phyloP scores from a whole-genome alignment of 169 alveolate genomes.

The Babesia ovis region DNA sequence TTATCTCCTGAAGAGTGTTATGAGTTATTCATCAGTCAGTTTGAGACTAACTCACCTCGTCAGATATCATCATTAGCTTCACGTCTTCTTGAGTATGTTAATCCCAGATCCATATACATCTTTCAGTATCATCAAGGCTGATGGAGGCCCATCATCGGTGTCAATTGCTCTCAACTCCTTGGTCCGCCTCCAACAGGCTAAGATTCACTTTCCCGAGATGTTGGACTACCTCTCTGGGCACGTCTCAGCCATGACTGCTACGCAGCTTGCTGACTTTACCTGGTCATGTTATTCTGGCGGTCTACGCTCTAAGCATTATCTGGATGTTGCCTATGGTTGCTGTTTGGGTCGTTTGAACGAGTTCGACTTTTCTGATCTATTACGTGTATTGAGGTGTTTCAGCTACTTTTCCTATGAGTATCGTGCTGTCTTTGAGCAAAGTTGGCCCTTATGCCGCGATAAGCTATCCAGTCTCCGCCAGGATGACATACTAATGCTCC shows the following conservation, averaged over 20 bases:
- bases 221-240: slow-evolving; percentile 41
- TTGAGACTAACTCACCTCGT: slow-evolving; percentile 24
- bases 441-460: slow-evolving; percentile 1
- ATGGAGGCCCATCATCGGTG: not conserved
- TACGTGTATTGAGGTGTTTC: slow-evolving; percentile 48
- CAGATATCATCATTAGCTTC: slow-evolving; percentile 27
- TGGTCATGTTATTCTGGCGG: slow-evolving; percentile 41
- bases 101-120: not conserved
- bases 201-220: slow-evolving; percentile 40
- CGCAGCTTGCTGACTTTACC: slow-evolving; percentile 55
- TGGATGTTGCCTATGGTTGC: slow-evolving; percentile 45
- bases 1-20: slow-evolving; percentile 13
- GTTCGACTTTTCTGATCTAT: slow-evolving; percentile 19
- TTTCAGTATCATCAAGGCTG: slow-evolving; percentile 14
- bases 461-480: slow-evolving; percentile 27
- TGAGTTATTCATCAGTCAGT: slow-evolving; percentile 29
- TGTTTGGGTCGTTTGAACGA: slow-evolving; percentile 41
- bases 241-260: slow-evolving; percentile 9
- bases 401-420: slow-evolving; percentile 63
- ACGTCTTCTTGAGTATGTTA: slow-evolving; percentile 24
- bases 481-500: slow-evolving; percentile 60
- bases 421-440: slow-evolving; percentile 32
- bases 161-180: slow-evolving; percentile 32
- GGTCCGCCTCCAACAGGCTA: slow-evolving; percentile 35
- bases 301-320: slow-evolving; percentile 55